Base-by-base conservation (phyloP, 78 protist species). In the Dictyostelium brefeldianum region DNA sequence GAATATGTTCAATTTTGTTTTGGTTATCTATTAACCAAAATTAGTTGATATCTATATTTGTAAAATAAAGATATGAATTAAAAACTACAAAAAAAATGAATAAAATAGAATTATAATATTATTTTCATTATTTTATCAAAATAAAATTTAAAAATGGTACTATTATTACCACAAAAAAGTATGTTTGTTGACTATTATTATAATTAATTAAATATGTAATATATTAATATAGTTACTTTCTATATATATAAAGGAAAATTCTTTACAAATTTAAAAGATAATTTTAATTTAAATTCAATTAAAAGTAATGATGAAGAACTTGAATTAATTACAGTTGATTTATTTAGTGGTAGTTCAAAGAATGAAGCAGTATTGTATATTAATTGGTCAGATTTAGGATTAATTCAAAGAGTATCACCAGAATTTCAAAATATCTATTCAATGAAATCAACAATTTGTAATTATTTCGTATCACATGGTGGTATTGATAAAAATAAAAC, bases 161-260 rank as follows among this genome's bases (percentile, higher is more conserved):
- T 59, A 59, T 1, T 59, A 8, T 59, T 59, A 59, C 69, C 69
- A 20, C 31, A 25, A 20, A 59, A 18, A 59, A 59, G 69, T 59
- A 59, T 59, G 31, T n/a, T n/a, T n/a, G n/a, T n/a, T n/a, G n/a
- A n/a, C n/a, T n/a, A n/a, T n/a, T n/a, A n/a, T n/a, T n/a, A n/a
- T n/a, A n/a, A n/a, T n/a, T n/a, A n/a, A n/a, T n/a, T n/a, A n/a
- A n/a, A n/a, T n/a, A n/a, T n/a, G n/a, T n/a, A n/a, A n/a, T n/a
- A n/a, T n/a, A n/a, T n/a, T n/a, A n/a, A 29, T 12, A 65, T 4
- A 46, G n/a, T n/a, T n/a, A n/a, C n/a, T n/a, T n/a, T n/a, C n/a
- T n/a, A n/a, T n/a, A n/a, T n/a, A n/a, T n/a, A n/a, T n/a, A n/a
- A 11, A 65, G 73, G 73, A 65, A 65, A 65, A 29, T 65, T 65